Conservation (phyloP, 2,329 filamentous ascomycete genomes). For the Colletotrichum shisoi region DNA sequence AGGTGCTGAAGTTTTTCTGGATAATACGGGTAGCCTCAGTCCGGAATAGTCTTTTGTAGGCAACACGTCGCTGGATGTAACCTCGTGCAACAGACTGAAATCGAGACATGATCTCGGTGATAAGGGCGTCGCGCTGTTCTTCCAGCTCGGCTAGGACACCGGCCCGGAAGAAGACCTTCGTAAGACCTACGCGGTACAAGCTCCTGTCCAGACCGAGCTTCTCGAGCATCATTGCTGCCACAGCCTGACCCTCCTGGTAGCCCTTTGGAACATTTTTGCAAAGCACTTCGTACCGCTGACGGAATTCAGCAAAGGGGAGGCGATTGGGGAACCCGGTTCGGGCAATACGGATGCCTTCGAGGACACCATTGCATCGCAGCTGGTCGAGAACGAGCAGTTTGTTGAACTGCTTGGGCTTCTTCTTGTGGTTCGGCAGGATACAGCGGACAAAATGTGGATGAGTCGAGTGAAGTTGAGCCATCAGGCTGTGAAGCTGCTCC, state of each 20-base stretch:
- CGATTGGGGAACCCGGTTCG: constrained; percentile 96
- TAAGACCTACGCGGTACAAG: constrained; percentile 91
- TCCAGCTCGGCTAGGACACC: constrained; percentile 96
- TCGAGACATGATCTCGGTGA: constrained; percentile 89
- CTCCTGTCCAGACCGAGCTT: constrained; percentile 85
- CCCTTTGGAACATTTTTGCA: constrained; percentile 88
- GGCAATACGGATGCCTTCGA: constrained; percentile 98
- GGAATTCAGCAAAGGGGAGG: constrained; percentile 89
- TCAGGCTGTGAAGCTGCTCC: constrained; percentile 95
- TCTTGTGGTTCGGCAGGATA: constrained; percentile 98
- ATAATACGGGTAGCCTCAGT: constrained; percentile 95
- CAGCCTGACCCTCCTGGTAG: constrained; percentile 88
- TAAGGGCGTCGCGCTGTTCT: constrained; percentile 91
- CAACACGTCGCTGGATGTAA: constrained; percentile 85
- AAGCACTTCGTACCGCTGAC: constrained; percentile 93
- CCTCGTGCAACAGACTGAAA: constrained; percentile 94
- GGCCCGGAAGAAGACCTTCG: constrained; percentile 97
- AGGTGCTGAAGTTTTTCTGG: constrained; percentile 91
- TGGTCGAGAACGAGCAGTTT: constrained; percentile 94
- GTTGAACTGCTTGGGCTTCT: constrained; percentile 90
- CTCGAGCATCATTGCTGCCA: constrained; percentile 85
- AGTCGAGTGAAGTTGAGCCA: constrained; percentile 92
- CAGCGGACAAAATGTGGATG: constrained; percentile 98
- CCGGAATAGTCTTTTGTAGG: constrained; percentile 91
- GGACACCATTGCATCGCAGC: constrained; percentile 96